phyloP scores from a whole-genome alignment of 345 rosid species.

The rapeseed (Brassica napus) region Da-Ae NC_063438.1:4544501-4545000 shows the following conservation, averaged over 20 bases:
- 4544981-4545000: not conserved
- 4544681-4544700: slow-evolving; percentile 41
- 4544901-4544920: too few relatives aligned
- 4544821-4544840: not conserved
- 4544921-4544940: not conserved
- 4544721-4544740: slow-evolving; percentile 51
- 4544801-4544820: not conserved
- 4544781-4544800: slow-evolving; percentile 20
- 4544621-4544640: slow-evolving; percentile 53
- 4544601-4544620: slow-evolving; percentile 44
- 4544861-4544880: not conserved
- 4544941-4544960: not conserved
- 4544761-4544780: slow-evolving; percentile 49
- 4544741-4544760: slow-evolving; percentile 54
- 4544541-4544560: slow-evolving; percentile 56
- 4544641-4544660: slow-evolving; percentile 73
- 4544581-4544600: slow-evolving; percentile 27
- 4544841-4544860: not conserved
- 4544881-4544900: not conserved
- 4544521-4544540: slow-evolving; percentile 62
- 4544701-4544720: slow-evolving; percentile 38
- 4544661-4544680: slow-evolving; percentile 60
- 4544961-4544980: slow-evolving; percentile 2
- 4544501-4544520: slow-evolving; percentile 66
- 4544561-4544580: slow-evolving; percentile 52